Evolutionary conservation across 441 rosid genomes (phyloP), one percentile per base, ranked within the genome.

Genomic region (Dalechampia spathulata): DNA sequence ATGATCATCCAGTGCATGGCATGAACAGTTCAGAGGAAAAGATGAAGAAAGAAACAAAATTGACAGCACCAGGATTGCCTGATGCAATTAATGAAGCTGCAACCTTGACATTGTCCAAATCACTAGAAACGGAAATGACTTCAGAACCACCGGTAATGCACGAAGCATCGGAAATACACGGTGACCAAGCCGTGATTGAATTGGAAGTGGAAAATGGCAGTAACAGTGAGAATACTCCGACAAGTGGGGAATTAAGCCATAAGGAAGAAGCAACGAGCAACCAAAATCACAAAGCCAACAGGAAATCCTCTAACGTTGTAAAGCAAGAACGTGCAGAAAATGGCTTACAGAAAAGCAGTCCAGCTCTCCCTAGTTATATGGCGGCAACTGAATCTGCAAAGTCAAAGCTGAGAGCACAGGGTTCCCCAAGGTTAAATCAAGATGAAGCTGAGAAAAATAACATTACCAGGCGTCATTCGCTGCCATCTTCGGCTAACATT

Each of bases 381-480:
- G 86, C 82, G 64, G 97, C 93, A 47, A 93, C 99, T 38, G 79
- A 72, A 76, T 90, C 97, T 23, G 99, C 95, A 1, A 93, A 87
- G 79, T 96, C 96, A 55, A 90, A 93, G 70, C 76, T 87, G 67
- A 87, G 87, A 75, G 78, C 74, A 11, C 96, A 87, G 70, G 90
- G 86, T 50, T 90, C 99, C 37, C 89, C 87, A 27, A 71, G 75
- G 65, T 56, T 82, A 26, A 76, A 75, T 67, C 88, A 82, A 65
- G 96, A 89, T 1, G 78, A 58, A 36, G 62, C 72, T 56, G 97
- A 87, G 67, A 89, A 78, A 74, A 74, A 55, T 57, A n/a, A n/a
- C n/a, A 56, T 49, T 54, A 72, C 83, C 0, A 82, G 91, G 39
- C 94, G 97, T 21, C 79, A 83, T 53, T 93, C 99, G 67, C 69